Percentiles rank a stretch among this genome's conserved stretches.
These are phyloP conservation scores for Letharia columbiana DNA, from an alignment of 495 filamentous ascomycete species.

Conservation along the genomic window DNA sequence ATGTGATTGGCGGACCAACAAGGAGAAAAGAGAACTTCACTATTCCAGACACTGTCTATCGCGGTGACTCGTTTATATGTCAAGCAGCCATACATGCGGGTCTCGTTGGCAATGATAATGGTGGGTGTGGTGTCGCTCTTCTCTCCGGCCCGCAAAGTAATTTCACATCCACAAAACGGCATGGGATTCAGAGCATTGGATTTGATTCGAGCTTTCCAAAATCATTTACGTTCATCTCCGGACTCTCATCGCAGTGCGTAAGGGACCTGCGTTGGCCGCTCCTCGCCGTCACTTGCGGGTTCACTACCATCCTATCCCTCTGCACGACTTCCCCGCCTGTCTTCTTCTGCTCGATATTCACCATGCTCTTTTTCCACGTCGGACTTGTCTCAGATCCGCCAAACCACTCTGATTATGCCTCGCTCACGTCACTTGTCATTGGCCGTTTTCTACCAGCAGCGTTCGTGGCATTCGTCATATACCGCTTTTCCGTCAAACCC, in stretches of 20 bases:
- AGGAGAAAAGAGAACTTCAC: slow-evolving; percentile 30
- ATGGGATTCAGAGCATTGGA: slow-evolving; percentile 58
- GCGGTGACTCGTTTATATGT: slow-evolving; percentile 78
- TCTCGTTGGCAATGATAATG: slow-evolving; percentile 53
- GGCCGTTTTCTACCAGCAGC: slow-evolving; percentile 69
- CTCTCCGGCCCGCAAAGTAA: slow-evolving; percentile 58
- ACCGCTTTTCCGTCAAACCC: slow-evolving; percentile 52
- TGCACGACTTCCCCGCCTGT: slow-evolving; percentile 58
- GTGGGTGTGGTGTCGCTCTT: slow-evolving; percentile 68
- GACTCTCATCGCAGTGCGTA: slow-evolving; percentile 39
- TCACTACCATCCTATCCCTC: slow-evolving; percentile 56
- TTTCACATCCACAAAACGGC: slow-evolving; percentile 47
- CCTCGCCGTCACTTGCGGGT: slow-evolving; percentile 61
- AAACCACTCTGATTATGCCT: slow-evolving; percentile 40
- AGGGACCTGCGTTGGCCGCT: slow-evolving; percentile 65
- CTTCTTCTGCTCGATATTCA: slow-evolving; percentile 65
- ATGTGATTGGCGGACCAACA: slow-evolving; percentile 68
- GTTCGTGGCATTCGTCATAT: slow-evolving; percentile 67
- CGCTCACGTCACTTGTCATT: slow-evolving; percentile 60
- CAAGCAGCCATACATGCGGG: slow-evolving; percentile 73
- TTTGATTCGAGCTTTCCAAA: slow-evolving; percentile 76
- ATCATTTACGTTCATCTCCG: slow-evolving; percentile 54
- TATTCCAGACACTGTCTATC: slow-evolving; percentile 47
- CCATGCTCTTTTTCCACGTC: slow-evolving; percentile 67
- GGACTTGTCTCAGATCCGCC: slow-evolving; percentile 73